phyloP scores from a whole-genome alignment of 768 basidiomycete species.

The Termitomyces sp. region DNA sequence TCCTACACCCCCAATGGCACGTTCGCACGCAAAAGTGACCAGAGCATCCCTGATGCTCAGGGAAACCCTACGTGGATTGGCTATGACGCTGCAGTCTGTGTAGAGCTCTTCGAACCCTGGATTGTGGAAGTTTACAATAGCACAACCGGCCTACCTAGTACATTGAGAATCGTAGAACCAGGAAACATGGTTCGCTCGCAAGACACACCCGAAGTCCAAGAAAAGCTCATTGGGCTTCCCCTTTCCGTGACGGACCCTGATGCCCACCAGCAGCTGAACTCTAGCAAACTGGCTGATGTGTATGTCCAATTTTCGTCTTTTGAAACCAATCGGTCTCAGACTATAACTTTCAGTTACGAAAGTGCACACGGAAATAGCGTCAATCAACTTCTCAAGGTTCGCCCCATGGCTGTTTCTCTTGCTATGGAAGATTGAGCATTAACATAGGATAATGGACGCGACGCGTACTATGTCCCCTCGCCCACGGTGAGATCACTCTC shows the following conservation, averaged over 20 bases:
- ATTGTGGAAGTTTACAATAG: conserved; percentile 31
- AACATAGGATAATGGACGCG: conserved; percentile 31
- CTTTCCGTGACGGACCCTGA: conserved; percentile 13
- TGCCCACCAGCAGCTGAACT: conserved; percentile 22
- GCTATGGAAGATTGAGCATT: neutral
- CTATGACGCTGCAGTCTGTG: conserved; percentile 32
- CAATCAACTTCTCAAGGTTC: conserved; percentile 29
- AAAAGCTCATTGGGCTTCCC: conserved; percentile 16
- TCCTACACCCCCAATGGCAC: conserved; percentile 25
- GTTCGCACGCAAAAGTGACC: conserved; percentile 18
- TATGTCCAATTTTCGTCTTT: conserved; percentile 8
- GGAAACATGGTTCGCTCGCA: conserved; percentile 20
- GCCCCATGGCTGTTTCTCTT: neutral
- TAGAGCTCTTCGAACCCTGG: conserved; percentile 36
- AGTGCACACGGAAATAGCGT: conserved; percentile 31
- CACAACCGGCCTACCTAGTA: conserved; percentile 23
- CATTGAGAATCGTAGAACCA: conserved; percentile 25
- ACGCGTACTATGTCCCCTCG: conserved; percentile 32
- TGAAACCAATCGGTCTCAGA: neutral
- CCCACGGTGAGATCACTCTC: conserved; percentile 25
- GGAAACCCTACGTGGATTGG: conserved; percentile 27
- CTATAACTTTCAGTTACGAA: conserved; percentile 16
- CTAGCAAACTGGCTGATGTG: conserved; percentile 19
- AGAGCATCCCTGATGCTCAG: conserved; percentile 15
- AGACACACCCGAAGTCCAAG: conserved; percentile 11